Evolutionary conservation across 495 filamentous ascomycete genomes (phyloP).

Genomic region (Collariella sp.): DNA sequence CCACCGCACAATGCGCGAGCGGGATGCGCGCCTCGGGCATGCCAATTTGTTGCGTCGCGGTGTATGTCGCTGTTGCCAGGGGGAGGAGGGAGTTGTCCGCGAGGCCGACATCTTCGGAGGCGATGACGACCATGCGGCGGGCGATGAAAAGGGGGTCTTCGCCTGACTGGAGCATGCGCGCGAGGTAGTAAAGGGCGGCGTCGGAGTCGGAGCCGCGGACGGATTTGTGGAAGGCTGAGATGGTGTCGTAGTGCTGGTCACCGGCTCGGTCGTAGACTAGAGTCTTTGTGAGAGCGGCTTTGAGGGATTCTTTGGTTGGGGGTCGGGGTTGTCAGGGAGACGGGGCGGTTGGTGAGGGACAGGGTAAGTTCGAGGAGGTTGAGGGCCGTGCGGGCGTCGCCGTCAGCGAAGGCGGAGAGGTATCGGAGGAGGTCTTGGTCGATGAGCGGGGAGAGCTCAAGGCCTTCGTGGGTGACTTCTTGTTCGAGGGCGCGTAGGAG

Average conservation of each 20-base stretch:
- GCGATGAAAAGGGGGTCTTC: slow-evolving; percentile 93
- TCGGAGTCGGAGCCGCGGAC: slow-evolving; percentile 80
- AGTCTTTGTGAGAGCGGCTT: slow-evolving; percentile 74
- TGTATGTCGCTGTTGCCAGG: slow-evolving; percentile 75
- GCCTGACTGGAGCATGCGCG: slow-evolving; percentile 91
- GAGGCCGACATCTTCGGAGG: slow-evolving; percentile 84
- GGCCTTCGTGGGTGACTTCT: slow-evolving; percentile 35
- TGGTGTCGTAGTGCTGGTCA: slow-evolving; percentile 93
- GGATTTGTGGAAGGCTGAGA: slow-evolving; percentile 94
- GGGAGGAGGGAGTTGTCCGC: slow-evolving; percentile 81
- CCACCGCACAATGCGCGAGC: slow-evolving; percentile 77
- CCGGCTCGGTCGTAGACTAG: slow-evolving; percentile 90
- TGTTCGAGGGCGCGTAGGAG: slow-evolving; percentile 60
- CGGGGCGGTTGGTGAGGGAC: slow-evolving; percentile 34
- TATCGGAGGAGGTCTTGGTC: slow-evolving; percentile 72
- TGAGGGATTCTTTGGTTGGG: slow-evolving; percentile 59
- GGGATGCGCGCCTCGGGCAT: slow-evolving; percentile 93
- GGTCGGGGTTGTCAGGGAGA: slow-evolving; percentile 10
- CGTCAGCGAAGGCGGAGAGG: slow-evolving; percentile 76
- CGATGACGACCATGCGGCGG: slow-evolving; percentile 81
- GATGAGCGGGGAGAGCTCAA: slow-evolving; percentile 47
- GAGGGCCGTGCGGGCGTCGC: slow-evolving; percentile 84
- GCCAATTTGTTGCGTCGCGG: slow-evolving; percentile 80
- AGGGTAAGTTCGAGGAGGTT: slow-evolving; percentile 88
- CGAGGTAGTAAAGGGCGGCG: slow-evolving; percentile 85